These are phyloP conservation scores for Hymenoscyphus repandus DNA, from an alignment of 2,329 filamentous ascomycete species.

Conservation along the genomic window DNA sequence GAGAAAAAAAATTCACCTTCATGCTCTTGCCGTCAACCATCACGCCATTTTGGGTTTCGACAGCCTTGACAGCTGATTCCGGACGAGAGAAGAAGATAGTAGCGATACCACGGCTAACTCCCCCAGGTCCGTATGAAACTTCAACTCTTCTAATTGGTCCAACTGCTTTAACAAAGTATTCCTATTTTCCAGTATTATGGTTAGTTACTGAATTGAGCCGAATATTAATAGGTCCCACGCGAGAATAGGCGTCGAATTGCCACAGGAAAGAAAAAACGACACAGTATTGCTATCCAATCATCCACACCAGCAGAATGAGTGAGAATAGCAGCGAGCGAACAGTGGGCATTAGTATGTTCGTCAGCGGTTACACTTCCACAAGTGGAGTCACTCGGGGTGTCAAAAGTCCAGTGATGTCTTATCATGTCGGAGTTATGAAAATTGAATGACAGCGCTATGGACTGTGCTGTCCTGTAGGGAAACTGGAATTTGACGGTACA, in stretches of 20 bases:
- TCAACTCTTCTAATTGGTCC: constrained; percentile 88
- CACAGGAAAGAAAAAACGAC: constrained; percentile 25
- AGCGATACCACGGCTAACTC: constrained; percentile 85
- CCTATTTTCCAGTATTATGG: constrained; percentile 65
- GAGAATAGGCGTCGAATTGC: constrained; percentile 27
- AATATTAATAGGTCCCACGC: constrained; percentile 28
- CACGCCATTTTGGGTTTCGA: constrained; percentile 78
- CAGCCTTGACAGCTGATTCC: constrained; percentile 79
- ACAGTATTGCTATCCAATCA: constrained; percentile 12
- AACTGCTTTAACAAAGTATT: constrained; percentile 87
- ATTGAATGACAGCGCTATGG: background rate
- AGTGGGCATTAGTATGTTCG: constrained; percentile 43
- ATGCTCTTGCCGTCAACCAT: constrained; percentile 86
- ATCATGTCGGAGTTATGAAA: too few relatives aligned
- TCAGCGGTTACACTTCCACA: constrained; percentile 12
- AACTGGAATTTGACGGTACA: too few relatives aligned
- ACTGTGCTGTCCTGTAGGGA: too few relatives aligned
- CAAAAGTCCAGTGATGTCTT: background rate
- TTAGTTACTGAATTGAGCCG: constrained; percentile 56
- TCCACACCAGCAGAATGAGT: constrained; percentile 20
- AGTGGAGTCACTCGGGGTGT: background rate
- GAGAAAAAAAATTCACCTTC: constrained; percentile 57
- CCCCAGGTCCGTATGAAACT: constrained; percentile 88
- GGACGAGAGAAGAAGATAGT: constrained; percentile 80
- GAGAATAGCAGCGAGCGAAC: constrained; percentile 56